Conservation (phyloP, 2,329 filamentous ascomycete species). For the Cryphonectria nitschkei region DNA sequence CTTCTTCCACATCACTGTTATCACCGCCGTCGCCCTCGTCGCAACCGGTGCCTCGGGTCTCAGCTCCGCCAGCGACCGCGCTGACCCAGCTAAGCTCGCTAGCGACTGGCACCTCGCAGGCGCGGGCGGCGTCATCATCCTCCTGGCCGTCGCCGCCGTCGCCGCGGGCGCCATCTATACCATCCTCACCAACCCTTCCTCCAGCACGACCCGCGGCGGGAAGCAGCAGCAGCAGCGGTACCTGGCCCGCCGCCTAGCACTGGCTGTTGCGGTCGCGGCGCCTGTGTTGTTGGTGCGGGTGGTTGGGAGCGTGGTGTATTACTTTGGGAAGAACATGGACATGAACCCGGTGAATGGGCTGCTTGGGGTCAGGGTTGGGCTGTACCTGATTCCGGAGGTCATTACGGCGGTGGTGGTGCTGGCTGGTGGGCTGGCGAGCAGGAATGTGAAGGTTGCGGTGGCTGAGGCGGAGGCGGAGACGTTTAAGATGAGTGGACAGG, state of each 20-base stretch:
- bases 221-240: constrained; percentile 1
- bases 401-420: constrained; percentile 12
- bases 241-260: constrained; percentile 27
- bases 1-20: constrained; percentile 34
- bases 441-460: neutral
- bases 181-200: neutral
- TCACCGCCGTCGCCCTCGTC: constrained; percentile 34
- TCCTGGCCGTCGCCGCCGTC: constrained; percentile 33
- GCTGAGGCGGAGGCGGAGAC: neutral
- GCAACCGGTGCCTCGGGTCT: constrained; percentile 33
- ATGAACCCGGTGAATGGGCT: constrained; percentile 33
- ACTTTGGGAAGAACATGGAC: constrained; percentile 30
- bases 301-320: constrained; percentile 33
- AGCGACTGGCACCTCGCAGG: constrained; percentile 29
- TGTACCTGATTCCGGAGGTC: constrained; percentile 35
- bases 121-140: constrained; percentile 33
- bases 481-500: neutral
- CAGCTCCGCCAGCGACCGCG: constrained; percentile 11
- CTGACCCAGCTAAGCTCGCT: constrained; percentile 24
- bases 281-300: constrained; percentile 35
- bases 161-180: constrained; percentile 26
- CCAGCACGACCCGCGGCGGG: neutral
- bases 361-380: constrained; percentile 31
- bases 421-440: constrained; percentile 7
- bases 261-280: constrained; percentile 31